phyloP scores from a whole-genome alignment of 345 rosid genomes.

The Cochlearia excelsa region DNA sequence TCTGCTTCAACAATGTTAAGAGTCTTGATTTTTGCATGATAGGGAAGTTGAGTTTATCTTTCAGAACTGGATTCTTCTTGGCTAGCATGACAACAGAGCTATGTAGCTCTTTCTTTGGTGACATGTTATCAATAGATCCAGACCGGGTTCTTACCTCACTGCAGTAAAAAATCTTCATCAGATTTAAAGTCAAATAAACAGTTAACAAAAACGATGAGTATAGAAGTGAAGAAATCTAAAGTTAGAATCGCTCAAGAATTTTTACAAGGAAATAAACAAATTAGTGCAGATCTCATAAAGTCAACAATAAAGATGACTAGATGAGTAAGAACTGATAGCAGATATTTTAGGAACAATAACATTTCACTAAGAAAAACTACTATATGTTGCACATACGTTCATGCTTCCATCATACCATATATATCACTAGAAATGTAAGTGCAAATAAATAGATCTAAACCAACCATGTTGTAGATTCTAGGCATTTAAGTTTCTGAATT shows the following conservation, averaged over 20 bases:
- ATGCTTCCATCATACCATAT: constrained; percentile 6
- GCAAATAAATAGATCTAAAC: constrained; percentile 12
- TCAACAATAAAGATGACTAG: neutral
- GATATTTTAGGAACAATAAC: neutral
- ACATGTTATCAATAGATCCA: constrained; percentile 24
- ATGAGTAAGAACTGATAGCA: neutral
- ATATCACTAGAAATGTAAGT: constrained; percentile 3
- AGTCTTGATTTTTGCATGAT: constrained; percentile 40
- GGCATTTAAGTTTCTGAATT: constrained; percentile 58
- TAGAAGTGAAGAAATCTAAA: constrained; percentile 2
- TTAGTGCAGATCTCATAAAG: neutral
- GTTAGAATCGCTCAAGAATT: constrained; percentile 13
- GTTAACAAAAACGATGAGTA: neutral
- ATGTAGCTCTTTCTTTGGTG: constrained; percentile 17
- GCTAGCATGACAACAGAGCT: constrained; percentile 30
- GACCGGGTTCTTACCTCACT: constrained; percentile 28
- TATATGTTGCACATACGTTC: neutral
- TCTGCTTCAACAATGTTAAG: constrained; percentile 30
- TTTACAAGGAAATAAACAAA: neutral
- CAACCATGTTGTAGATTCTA: constrained; percentile 47
- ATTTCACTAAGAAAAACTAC: constrained; percentile 8
- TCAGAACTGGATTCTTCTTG: constrained; percentile 36
- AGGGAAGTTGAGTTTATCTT: constrained; percentile 38
- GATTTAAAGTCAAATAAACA: constrained; percentile 13
- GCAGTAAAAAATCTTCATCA: constrained; percentile 16